Conservation (phyloP, 2,329 filamentous ascomycete species). For the Aureobasidium sp. region DNA sequence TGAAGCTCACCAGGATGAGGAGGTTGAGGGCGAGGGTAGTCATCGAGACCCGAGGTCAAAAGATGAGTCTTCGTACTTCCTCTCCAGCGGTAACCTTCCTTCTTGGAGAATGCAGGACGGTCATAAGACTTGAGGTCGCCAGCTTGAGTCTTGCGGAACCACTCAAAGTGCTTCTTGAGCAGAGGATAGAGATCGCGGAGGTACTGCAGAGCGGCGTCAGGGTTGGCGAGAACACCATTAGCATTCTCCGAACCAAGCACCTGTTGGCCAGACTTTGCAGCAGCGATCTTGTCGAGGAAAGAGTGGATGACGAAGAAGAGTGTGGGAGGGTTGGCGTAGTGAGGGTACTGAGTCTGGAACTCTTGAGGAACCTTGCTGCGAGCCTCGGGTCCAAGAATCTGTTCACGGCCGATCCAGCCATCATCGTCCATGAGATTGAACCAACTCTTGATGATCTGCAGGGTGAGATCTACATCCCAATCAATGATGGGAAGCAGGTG, state of each 20-base stretch:
- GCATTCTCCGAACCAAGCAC: slow-evolving; percentile 28
- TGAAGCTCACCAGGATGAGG: slow-evolving; percentile 95
- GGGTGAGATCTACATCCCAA: slow-evolving; percentile 83
- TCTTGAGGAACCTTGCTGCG: slow-evolving; percentile 89
- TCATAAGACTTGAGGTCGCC: slow-evolving; percentile 91
- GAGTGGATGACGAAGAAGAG: slow-evolving; percentile 82
- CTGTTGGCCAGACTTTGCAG: slow-evolving; percentile 23
- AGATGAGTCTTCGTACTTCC: slow-evolving; percentile 82
- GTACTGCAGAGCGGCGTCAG: slow-evolving; percentile 61
- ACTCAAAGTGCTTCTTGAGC: slow-evolving; percentile 81
- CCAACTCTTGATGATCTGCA: slow-evolving; percentile 90
- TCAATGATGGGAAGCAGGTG: slow-evolving; percentile 86
- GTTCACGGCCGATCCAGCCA: slow-evolving; percentile 94
- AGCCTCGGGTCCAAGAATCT: slow-evolving; percentile 86
- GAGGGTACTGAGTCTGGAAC: slow-evolving; percentile 92
- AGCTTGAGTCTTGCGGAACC: slow-evolving; percentile 88
- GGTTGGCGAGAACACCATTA: slow-evolving; percentile 55
- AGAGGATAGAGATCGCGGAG: slow-evolving; percentile 76
- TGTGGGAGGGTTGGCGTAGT: slow-evolving; percentile 95
- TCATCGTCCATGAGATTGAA: slow-evolving; percentile 93
- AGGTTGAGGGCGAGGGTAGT: slow-evolving; percentile 89
- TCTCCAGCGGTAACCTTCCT: slow-evolving; percentile 91
- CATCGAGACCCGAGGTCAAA: slow-evolving; percentile 87
- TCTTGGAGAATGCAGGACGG: slow-evolving; percentile 77
- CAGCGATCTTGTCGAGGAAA: slow-evolving; percentile 62